Conservation (phyloP, 768 basidiomycete genomes). For the Tephrocybe sp. region DNA sequence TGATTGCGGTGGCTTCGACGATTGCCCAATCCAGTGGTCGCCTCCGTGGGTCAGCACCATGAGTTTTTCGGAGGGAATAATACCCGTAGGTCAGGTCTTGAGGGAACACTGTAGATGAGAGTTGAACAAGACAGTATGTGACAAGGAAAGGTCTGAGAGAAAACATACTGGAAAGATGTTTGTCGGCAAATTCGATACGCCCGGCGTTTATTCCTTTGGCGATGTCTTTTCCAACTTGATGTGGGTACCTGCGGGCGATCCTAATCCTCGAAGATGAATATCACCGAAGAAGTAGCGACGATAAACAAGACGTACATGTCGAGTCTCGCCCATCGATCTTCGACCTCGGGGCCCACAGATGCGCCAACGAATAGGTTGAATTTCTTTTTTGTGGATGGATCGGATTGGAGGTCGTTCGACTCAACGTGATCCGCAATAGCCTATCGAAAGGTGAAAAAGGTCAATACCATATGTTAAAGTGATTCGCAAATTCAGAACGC, state of each 20-base stretch:
- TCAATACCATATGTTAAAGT: neutral
- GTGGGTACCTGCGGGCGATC: conserved; percentile 44
- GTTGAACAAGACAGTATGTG: neutral
- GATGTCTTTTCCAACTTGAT: conserved; percentile 48
- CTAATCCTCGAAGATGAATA: conserved; percentile 27
- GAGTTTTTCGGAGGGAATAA: conserved; percentile 40
- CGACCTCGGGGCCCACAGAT: conserved; percentile 44
- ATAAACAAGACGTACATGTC: conserved; percentile 35
- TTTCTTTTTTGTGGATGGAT: conserved; percentile 40
- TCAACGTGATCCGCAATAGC: conserved; percentile 46
- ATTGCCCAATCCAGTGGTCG: conserved; percentile 50
- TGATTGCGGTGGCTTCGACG: conserved; percentile 48
- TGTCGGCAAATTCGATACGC: conserved; percentile 45
- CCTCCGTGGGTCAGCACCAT: conserved; percentile 42
- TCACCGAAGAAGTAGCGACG: no score
- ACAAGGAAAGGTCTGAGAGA: neutral
- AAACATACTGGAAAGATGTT: conserved; percentile 44
- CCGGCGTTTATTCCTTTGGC: conserved; percentile 48
- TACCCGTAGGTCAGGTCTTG: conserved; percentile 49
- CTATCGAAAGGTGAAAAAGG: conserved; percentile 16
- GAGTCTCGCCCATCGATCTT: conserved; percentile 44
- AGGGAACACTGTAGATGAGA: conserved; percentile 38
- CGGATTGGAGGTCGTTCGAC: conserved; percentile 40
- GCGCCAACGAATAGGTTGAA: conserved; percentile 50
- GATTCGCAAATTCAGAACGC: conserved; percentile 6